Conservation (phyloP, 192 early-diverging fungal species). For the Backusella australiensis region DNA sequence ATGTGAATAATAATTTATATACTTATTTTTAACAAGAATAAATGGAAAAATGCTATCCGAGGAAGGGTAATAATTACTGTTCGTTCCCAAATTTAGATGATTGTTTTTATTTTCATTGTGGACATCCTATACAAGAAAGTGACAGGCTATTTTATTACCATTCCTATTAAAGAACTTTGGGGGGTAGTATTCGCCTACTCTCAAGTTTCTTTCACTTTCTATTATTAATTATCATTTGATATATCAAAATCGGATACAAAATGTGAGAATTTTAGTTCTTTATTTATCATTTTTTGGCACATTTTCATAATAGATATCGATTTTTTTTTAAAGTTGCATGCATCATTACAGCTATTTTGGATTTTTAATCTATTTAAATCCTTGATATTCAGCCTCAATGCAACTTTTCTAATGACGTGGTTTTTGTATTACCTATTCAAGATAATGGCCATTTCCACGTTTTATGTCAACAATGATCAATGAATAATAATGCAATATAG, state of each 20-base stretch:
- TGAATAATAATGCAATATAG: background rate
- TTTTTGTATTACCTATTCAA: background rate
- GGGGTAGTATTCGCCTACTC: background rate
- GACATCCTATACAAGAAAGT: background rate
- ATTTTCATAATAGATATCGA: background rate
- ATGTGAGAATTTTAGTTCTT: background rate
- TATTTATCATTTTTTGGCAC: background rate
- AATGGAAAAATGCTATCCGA: too few species aligned
- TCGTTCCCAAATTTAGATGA: too few species aligned
- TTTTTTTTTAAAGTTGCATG: background rate
- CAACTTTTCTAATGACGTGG: background rate
- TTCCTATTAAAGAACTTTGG: background rate
- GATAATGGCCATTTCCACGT: background rate
- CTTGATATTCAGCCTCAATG: background rate
- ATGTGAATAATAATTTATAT: too few species aligned
- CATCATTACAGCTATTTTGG: background rate
- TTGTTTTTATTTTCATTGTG: background rate
- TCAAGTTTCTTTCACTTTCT: background rate
- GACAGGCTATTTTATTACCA: background rate
- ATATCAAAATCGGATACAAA: background rate
- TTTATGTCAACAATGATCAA: background rate
- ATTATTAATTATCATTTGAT: background rate
- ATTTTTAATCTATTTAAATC: too few species aligned
- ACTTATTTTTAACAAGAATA: too few species aligned
- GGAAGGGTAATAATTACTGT: too few species aligned